A percentile compares a stretch with the other conserved stretches of the same genome.
These are phyloP conservation scores for Hypoxylon cercidicola DNA, from an alignment of 495 filamentous ascomycete genomes.

Conservation along the genomic window DNA sequence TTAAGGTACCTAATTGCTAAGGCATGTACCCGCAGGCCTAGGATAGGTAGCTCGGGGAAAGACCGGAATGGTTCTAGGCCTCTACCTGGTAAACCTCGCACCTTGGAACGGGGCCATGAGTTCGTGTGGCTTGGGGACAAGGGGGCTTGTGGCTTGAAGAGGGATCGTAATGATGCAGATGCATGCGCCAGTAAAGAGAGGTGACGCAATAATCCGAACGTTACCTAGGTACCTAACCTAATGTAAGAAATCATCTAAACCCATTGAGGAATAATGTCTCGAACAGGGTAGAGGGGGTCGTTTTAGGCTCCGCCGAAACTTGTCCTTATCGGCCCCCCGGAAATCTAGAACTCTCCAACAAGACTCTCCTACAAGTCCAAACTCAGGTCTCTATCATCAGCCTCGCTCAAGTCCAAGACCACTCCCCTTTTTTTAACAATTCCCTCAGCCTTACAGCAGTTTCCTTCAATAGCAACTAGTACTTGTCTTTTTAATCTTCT, in stretches of 20 bases:
- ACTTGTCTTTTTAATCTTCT: slow-evolving; percentile 1
- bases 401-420: slow-evolving; percentile 22
- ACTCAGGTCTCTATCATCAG: slow-evolving; percentile 29
- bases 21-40: no score
- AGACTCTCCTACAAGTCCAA: neutral
- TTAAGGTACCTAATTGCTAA: no score
- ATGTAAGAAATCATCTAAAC: slow-evolving; percentile 1
- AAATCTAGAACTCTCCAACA: slow-evolving; percentile 8
- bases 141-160: no score
- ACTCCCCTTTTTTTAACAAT: slow-evolving; percentile 9
- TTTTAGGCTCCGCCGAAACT: slow-evolving; percentile 1
- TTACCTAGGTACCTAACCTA: neutral
- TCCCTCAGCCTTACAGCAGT: neutral
- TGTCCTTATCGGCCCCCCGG: slow-evolving; percentile 1
- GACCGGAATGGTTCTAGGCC: slow-evolving; percentile 7
- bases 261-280: neutral
- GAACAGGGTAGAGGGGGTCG: no score
- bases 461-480: slow-evolving; percentile 2
- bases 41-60: slow-evolving; percentile 6
- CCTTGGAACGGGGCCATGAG: no score
- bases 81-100: no score
- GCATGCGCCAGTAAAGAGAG: no score
- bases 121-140: no score
- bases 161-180: no score
- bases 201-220: slow-evolving; percentile 1